Percentiles rank a stretch among this genome's conserved stretches.
These are phyloP conservation scores for Mortierella sp. DNA, from an alignment of 371 early-diverging fungal species.

Conservation along the genomic window DNA sequence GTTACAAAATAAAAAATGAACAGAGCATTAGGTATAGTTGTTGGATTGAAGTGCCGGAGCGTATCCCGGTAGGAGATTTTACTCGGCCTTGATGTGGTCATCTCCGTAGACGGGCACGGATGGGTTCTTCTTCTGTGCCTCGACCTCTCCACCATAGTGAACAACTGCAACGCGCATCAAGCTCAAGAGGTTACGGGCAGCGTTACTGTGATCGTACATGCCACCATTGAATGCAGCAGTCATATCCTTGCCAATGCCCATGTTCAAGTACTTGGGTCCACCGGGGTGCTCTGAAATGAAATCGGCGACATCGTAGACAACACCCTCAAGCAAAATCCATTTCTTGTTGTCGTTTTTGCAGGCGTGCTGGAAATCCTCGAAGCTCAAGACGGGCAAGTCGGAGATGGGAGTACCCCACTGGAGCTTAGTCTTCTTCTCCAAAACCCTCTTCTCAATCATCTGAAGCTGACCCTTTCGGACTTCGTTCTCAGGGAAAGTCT, in stretches of 20 bases:
- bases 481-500: slow-evolving; percentile 93
- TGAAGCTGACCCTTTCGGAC: slow-evolving; percentile 87
- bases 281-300: slow-evolving; percentile 96
- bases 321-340: slow-evolving; percentile 92
- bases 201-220: slow-evolving; percentile 88
- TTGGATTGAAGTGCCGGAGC: neutral
- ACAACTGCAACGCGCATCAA: slow-evolving; percentile 81
- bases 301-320: slow-evolving; percentile 91
- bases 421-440: slow-evolving; percentile 71
- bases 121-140: slow-evolving; percentile 59
- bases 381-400: slow-evolving; percentile 81
- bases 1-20: neutral
- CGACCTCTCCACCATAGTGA: slow-evolving; percentile 67
- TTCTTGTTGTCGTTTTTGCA: slow-evolving; percentile 79
- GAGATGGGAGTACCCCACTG: slow-evolving; percentile 83
- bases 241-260: slow-evolving; percentile 75
- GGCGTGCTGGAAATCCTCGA: slow-evolving; percentile 81
- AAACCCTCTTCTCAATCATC: slow-evolving; percentile 90
- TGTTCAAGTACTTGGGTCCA: slow-evolving; percentile 65
- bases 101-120: slow-evolving; percentile 49
- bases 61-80: slow-evolving; percentile 1
- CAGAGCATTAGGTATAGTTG: neutral
- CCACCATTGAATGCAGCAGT: slow-evolving; percentile 92
- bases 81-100: slow-evolving; percentile 47
- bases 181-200: slow-evolving; percentile 84